phyloP scores from a whole-genome alignment of 169 alveolate species.

The Plasmodium cynomolgi region DNA sequence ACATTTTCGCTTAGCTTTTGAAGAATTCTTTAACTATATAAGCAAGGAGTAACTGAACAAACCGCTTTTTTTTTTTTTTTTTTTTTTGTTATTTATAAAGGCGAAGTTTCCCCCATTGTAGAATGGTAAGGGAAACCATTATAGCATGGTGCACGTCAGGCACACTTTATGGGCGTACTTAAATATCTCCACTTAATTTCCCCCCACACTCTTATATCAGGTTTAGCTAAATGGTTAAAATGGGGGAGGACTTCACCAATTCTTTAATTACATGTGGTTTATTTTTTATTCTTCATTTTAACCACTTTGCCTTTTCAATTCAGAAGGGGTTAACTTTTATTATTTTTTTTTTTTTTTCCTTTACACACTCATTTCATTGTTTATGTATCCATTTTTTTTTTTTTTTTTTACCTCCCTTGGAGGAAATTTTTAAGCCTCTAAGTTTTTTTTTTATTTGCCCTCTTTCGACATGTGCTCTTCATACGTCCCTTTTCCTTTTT shows the following conservation, averaged over 20 bases:
- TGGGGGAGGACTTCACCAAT: neutral
- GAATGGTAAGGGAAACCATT: neutral
- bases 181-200: neutral
- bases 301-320: neutral
- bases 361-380: neutral
- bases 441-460: neutral
- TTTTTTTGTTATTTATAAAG: neutral
- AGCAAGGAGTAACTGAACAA: conserved; percentile 10
- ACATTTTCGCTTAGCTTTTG: conserved; percentile 12
- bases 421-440: neutral
- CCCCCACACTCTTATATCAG: neutral
- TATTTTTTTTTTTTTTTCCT: too few relatives aligned
- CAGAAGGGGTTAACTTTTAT: neutral
- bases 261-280: neutral
- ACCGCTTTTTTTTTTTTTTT: neutral
- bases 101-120: neutral
- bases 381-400: neutral
- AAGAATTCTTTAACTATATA: conserved; percentile 44
- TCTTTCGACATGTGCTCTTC: neutral
- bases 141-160: neutral
- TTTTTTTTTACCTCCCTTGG: neutral
- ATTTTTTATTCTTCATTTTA: neutral
- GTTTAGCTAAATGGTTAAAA: neutral
- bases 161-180: neutral
- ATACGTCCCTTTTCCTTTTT: neutral